Base-by-base conservation (phyloP, 495 filamentous ascomycete genomes). In the Daldinia decipiens region DNA sequence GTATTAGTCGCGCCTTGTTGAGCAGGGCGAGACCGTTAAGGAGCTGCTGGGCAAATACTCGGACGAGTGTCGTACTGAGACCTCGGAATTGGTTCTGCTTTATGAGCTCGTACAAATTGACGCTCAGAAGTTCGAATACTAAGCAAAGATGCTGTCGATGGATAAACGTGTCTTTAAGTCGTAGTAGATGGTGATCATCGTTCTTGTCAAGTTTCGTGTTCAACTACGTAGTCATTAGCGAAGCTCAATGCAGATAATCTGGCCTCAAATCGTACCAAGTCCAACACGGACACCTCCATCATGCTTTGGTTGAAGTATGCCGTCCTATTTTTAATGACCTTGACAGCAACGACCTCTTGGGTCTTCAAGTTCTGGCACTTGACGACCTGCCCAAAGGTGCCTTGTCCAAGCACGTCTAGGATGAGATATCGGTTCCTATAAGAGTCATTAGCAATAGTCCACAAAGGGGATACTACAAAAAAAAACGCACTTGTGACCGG, bases 231-330 rank as follows among this genome's bases (percentile, higher is more conserved):
- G 29, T 75, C 64, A 47, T 62, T 58, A 68, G 60, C 31, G 3
- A 6, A 53, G 24, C 17, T 27, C 21, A 24, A 26, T 3, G n/a
- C 24, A 5, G 26, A 58, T 26, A 13, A 13, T 24, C 40, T 8
- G 11, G 29, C 34, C 19, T 39, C 17, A 53, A 68, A 24, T 31
- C 89, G 65, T 87, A 98, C 94, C 85, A 99, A 77, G 79, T 99
- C 96, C 31, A 99, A 83, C 7, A 99, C 96, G 7, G 96, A 99
- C 29, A 99, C 96, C 74, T 99, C 96, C 96, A 99, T 99, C 96
- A 99, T 99, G 78, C 96, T 99, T 79, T 99, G 96, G 76, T 99
- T 99, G 84, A 99, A 99, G 76, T 99, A 99, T 17, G 96, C 96
- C 0, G 95, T 98, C 78, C 96, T 89, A 79, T 99, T 99, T 80